Base-by-base conservation (phyloP, 179 eudicot species). In the Pouteria campechiana region DNA sequence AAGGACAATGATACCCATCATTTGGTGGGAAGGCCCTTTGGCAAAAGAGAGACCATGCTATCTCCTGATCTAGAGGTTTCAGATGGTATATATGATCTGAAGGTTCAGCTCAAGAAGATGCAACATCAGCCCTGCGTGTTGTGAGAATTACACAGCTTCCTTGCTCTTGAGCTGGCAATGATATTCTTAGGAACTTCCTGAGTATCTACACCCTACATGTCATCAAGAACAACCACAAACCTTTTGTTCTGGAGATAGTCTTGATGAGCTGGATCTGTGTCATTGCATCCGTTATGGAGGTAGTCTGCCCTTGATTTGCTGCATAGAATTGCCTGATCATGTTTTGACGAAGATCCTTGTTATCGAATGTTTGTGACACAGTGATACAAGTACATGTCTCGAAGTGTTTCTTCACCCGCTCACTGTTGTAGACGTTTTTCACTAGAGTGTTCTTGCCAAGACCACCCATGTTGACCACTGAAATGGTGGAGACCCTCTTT, bases 141-240 rank as follows among this genome's bases (percentile, higher is more conserved):
- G 69, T 69, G 24, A 69, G 12, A 1, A 69, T 20, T 8, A 63
- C 25, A 7, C 58, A 41, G 22, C 61, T 57, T 8, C 63, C 52
- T 16, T 37, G 4, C 4, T 16, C 6, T 22, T 19, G 25, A 32
- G 4, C 17, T 2, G 74, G 74, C 17, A 68, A 36, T 7, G 46
- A n/a, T 34, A 22, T 7, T 17, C 10, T 11, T 30, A 28, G 56
- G 37, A 7, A 12, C 29, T 32, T 32, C 31, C 56, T 57, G 61
- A 41, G 37, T 41, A 7, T 42, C 5, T 16, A 5, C 19, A 2
- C 24, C 37, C 65, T 65, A 48, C 4, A 68, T 11, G 38, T 57
- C 73, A 50, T 67, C 72, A 3, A 60, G 38, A 31, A 61, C 51
- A 32, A 67, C 22, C 4, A 67, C 6, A 18, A 40, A 67, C 39